A percentile compares a stretch with the other conserved stretches of the same genome.
Conservation (phyloP, 306 rosid genomes). For the Quercus parvula region DNA sequence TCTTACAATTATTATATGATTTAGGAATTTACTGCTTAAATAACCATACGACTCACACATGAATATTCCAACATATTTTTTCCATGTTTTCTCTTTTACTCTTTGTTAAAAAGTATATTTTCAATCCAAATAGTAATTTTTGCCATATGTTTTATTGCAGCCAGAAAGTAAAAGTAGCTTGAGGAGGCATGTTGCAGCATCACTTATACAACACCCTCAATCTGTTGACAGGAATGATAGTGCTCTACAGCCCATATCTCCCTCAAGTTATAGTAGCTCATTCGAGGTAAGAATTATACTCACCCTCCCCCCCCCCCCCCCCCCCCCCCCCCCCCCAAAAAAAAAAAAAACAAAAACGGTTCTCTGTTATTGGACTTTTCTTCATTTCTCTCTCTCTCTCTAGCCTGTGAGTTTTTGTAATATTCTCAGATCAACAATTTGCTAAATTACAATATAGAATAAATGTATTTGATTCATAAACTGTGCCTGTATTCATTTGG, state of each 20-base stretch:
- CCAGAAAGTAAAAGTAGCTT: slow-evolving; percentile 32
- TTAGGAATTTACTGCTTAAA: no score
- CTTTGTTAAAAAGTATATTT: not conserved
- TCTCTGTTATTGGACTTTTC: not conserved
- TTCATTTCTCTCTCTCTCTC: not conserved
- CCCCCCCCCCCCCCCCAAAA: no score
- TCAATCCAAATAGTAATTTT: slow-evolving; percentile 1
- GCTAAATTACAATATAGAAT: not conserved
- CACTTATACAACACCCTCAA: slow-evolving; percentile 31
- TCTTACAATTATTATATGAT: no score
- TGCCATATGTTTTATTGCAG: slow-evolving; percentile 40
- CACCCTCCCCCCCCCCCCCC: no score
- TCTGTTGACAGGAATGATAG: slow-evolving; percentile 29
- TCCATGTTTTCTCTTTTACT: not conserved
- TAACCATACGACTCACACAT: no score
- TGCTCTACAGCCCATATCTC: slow-evolving; percentile 39
- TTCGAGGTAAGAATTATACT: slow-evolving; percentile 39
- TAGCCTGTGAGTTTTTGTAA: not conserved
- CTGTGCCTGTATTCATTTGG: not conserved
- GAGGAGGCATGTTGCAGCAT: slow-evolving; percentile 30
- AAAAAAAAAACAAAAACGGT: not conserved
- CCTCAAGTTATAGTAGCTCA: slow-evolving; percentile 47
- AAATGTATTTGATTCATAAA: not conserved
- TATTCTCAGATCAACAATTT: not conserved
- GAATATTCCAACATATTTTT: not conserved